Conservation (phyloP, 2,329 filamentous ascomycete species). For the Triangularia verruculosa region DNA sequence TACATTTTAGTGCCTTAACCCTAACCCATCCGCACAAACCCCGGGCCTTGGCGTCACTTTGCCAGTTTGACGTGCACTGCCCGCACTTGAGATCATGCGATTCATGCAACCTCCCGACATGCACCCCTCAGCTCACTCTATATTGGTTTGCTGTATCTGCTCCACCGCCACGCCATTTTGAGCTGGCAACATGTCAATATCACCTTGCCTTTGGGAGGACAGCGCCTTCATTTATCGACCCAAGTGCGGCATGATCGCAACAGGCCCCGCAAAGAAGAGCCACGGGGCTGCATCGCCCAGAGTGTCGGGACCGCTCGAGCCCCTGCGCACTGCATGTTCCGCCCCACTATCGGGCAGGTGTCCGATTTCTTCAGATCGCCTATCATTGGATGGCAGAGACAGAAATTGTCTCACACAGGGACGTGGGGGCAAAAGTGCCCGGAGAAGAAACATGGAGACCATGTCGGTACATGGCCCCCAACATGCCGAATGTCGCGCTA, state of each 20-base stretch:
- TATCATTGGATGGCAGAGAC: neutral
- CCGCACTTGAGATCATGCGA: no score
- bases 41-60: no score
- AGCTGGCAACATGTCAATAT: neutral
- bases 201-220: neutral
- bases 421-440: neutral
- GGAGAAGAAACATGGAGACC: neutral
- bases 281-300: neutral
- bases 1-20: no score
- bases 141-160: neutral
- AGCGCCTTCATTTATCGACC: neutral
- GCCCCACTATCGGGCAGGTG: neutral
- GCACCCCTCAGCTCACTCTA: neutral
- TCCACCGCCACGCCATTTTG: neutral
- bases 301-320: neutral
- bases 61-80: no score
- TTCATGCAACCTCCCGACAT: neutral
- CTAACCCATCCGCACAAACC: no score
- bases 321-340: neutral
- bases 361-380: neutral
- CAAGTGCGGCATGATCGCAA: neutral
- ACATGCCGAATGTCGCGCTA: neutral
- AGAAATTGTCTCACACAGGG: neutral
- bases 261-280: neutral
- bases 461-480: neutral